These are phyloP conservation scores for Colletotrichum australisinense DNA, from an alignment of 2,329 filamentous ascomycete genomes.

Conservation along the genomic window DNA sequence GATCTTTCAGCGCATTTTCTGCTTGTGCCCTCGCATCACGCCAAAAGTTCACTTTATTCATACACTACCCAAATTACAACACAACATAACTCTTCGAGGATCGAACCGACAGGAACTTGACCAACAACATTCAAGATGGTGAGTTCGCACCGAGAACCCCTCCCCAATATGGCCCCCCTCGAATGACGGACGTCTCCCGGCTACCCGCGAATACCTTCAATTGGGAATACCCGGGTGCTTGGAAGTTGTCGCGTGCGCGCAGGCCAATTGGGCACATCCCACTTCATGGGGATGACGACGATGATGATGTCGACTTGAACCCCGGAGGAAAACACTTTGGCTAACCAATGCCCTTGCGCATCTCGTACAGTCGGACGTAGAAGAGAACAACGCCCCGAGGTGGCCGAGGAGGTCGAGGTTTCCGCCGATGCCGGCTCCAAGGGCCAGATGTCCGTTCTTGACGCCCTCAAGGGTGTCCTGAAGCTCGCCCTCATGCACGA, in stretches of 20 bases:
- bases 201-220: not conserved
- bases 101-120: conserved; percentile 68
- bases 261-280: not conserved
- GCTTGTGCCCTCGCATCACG: conserved; percentile 31
- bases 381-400: conserved; percentile 95
- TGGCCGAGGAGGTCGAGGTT: conserved; percentile 92
- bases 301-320: not conserved
- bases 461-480: conserved; percentile 98
- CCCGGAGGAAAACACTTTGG: conserved; percentile 14
- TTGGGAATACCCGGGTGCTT: not conserved
- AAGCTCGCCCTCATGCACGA: conserved; percentile 99
- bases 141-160: conserved; percentile 47
- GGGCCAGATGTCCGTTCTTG: conserved; percentile 97
- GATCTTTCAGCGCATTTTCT: not conserved
- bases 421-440: conserved; percentile 88
- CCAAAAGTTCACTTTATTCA: conserved; percentile 41
- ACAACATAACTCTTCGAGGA: conserved; percentile 72
- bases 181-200: too few species aligned
- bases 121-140: conserved; percentile 70
- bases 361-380: conserved; percentile 92
- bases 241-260: not conserved
- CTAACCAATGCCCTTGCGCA: conserved; percentile 36
- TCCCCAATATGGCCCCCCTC: not conserved
- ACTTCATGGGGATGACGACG: not conserved
- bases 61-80: conserved; percentile 48